phyloP scores from a whole-genome alignment of 2,329 filamentous ascomycete genomes.

The Aspergillus sp. region DNA sequence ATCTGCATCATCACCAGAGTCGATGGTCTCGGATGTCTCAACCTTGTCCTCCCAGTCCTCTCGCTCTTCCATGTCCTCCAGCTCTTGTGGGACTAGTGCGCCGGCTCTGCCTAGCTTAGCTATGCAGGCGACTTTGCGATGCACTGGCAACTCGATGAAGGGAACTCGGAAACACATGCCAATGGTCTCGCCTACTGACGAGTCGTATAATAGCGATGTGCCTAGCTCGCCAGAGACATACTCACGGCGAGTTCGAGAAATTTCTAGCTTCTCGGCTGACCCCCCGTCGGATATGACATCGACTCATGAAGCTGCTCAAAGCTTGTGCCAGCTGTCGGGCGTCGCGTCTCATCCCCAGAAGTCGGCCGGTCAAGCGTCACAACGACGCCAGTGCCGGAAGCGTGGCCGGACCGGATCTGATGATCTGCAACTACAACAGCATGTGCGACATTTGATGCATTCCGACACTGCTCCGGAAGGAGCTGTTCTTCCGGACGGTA shows the following conservation, averaged over 20 bases:
- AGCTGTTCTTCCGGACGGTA: constrained; percentile 32
- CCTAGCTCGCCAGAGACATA: constrained; percentile 38
- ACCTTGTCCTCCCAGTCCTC: constrained; percentile 54
- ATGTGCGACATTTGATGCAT: constrained; percentile 40
- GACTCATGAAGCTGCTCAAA: constrained; percentile 41
- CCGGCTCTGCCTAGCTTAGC: constrained; percentile 34
- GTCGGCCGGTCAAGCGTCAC: constrained; percentile 11
- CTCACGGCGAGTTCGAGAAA: constrained; percentile 30
- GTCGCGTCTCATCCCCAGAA: constrained; percentile 25
- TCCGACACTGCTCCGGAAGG: constrained; percentile 25
- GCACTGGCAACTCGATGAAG: constrained; percentile 39
- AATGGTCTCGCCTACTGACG: constrained; percentile 41
- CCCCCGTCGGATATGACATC: constrained; percentile 28
- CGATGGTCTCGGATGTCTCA: constrained; percentile 62
- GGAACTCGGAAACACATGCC: constrained; percentile 36
- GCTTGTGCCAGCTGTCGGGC: constrained; percentile 42
- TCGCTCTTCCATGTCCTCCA: constrained; percentile 52
- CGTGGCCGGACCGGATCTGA: constrained; percentile 42
- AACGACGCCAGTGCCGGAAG: constrained; percentile 35
- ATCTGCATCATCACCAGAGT: constrained; percentile 59
- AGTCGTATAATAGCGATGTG: constrained; percentile 32
- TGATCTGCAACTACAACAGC: constrained; percentile 37
- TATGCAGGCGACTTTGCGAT: constrained; percentile 42
- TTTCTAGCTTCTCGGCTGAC: constrained; percentile 36
- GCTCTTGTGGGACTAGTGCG: constrained; percentile 33